phyloP scores from a whole-genome alignment of 768 basidiomycete genomes.

The Amanita jacksonii region DNA sequence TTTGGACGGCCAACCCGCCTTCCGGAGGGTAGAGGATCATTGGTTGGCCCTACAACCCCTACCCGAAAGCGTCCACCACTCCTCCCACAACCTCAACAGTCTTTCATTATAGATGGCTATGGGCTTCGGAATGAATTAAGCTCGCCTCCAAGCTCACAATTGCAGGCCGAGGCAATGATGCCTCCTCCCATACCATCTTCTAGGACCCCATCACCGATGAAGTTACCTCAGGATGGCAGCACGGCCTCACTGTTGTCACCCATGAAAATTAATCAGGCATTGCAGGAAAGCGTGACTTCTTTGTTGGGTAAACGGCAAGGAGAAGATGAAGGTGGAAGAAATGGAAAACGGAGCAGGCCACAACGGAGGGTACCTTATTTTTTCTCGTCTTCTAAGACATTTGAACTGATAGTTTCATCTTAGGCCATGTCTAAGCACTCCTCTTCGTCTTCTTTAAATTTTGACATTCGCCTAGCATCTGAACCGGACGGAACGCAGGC shows the following conservation, averaged over 20 bases:
- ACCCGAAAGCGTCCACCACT: background rate
- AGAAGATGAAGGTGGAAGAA: slow-evolving; percentile 23
- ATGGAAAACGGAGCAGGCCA: slow-evolving; percentile 29
- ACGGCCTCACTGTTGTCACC: slow-evolving; percentile 25
- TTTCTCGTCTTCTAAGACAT: background rate
- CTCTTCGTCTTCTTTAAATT: slow-evolving; percentile 21
- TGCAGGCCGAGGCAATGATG: slow-evolving; percentile 18
- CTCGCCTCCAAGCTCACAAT: slow-evolving; percentile 9
- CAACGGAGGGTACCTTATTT: slow-evolving; percentile 15
- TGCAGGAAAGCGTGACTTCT: slow-evolving; percentile 61
- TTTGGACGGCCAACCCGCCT: no score
- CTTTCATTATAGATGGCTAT: background rate
- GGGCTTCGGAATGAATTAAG: background rate
- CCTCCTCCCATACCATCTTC: slow-evolving; percentile 46
- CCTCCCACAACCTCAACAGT: background rate
- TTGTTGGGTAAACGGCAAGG: slow-evolving; percentile 61
- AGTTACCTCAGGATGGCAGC: slow-evolving; percentile 21
- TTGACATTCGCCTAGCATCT: slow-evolving; percentile 11
- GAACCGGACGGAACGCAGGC: slow-evolving; percentile 8
- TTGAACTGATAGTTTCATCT: background rate
- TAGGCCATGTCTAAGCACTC: slow-evolving; percentile 31
- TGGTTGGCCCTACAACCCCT: background rate
- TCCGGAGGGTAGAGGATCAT: no score
- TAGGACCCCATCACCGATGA: slow-evolving; percentile 45
- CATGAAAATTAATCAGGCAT: slow-evolving; percentile 39